Evolutionary conservation across 2,329 filamentous ascomycete species (phyloP).

Genomic region (Sporothrix sp.): DNA sequence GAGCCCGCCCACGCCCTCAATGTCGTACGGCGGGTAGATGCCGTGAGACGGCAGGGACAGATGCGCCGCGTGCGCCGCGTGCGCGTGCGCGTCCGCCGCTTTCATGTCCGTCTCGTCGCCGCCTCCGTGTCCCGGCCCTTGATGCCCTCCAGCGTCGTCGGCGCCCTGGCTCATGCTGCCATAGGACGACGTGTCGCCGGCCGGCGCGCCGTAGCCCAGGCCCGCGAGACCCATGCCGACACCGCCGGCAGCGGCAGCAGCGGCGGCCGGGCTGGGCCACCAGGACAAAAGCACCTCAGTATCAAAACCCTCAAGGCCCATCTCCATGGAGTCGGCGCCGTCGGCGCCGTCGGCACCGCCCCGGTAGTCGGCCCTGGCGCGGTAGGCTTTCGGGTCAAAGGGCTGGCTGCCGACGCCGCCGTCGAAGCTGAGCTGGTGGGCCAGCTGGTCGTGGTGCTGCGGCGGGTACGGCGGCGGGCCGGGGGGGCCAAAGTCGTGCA

Average conservation of each 20-base stretch:
- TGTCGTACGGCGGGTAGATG: background rate
- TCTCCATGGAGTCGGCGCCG: constrained; percentile 6
- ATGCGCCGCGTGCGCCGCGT: no score
- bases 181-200: background rate
- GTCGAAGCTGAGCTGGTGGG: background rate
- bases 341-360: background rate
- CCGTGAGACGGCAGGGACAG: background rate
- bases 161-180: background rate
- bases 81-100: no score
- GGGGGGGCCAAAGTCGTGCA: no score
- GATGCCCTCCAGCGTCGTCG: background rate
- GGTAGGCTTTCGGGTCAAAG: background rate
- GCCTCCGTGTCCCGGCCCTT: background rate
- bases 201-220: no score
- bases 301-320: constrained; percentile 3
- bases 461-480: background rate
- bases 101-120: background rate
- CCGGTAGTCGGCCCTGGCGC: background rate
- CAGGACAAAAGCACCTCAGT: background rate
- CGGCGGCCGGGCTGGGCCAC: background rate
- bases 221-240: background rate
- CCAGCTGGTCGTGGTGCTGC: background rate
- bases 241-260: background rate
- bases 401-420: background rate
- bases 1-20: no score